Base-by-base conservation (phyloP, 805 yeast species). In the Candida gorgasii region DNA sequence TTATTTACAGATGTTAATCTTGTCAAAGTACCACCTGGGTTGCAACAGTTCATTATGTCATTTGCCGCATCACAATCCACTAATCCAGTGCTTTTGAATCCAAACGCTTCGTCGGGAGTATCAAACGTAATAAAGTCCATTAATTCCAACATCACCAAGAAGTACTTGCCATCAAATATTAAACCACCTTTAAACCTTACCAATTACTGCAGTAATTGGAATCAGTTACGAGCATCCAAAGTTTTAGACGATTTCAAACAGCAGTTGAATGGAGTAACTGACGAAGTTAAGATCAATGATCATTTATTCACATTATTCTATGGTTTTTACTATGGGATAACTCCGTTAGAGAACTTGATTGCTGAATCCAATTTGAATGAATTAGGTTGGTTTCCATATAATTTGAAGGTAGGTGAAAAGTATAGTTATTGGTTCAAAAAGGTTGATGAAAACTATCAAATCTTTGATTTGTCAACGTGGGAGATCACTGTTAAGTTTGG, bases 321-420 rank as follows among this genome's bases (percentile, higher is more conserved):
- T 47, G 76, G 76, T 2, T 67, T 59, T 43, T 70, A 67, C 49
- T 68, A 67, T 46, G 75, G 73, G 2, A 47, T 60, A 17, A 64
- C 73, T 4, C 76, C 76, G 3, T 51, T 68, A 20, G 76, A 71
- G 44, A 68, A 69, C 49, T 55, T 68, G 36, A 61, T 69, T 15
- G 74, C 76, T 5, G 75, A 71, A 52, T 55, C 61, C 2, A 59
- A 62, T 43, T 61, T 71, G 42, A 64, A 63, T 46, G 53, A 56
- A 38, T 52, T 69, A 32, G 74, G 73, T 2, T 71, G 76, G 76
- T 63, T 50, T 42, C 75, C 75, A 1, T 71, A 70, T 43, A 58
- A 36, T 15, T 18, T 46, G 12, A 46, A 44, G 26, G 43, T 43
- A 22, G 36, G 47, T 2, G 44, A 48, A 9, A 45, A 48, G 13